Conservation (phyloP, 1,284 basidiomycete species). For the Apiotrichum brassicae region DNA sequence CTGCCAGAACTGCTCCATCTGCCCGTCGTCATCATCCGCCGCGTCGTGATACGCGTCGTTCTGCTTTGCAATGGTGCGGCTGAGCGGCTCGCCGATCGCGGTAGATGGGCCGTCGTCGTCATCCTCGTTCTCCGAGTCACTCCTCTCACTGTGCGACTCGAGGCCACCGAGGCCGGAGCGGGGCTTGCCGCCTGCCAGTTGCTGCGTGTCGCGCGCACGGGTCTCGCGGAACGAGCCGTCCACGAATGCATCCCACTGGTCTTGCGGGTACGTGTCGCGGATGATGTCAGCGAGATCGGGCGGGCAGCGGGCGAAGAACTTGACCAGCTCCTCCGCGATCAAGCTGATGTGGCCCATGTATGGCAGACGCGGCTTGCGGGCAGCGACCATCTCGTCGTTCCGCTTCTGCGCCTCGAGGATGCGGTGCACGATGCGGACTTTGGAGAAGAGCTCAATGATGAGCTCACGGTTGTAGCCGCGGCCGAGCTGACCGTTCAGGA, state of each 20-base stretch:
- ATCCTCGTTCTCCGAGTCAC: conserved; percentile 27
- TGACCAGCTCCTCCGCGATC: conserved; percentile 54
- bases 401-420: conserved; percentile 74
- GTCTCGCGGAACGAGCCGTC: conserved; percentile 74
- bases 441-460: conserved; percentile 69
- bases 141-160: conserved; percentile 11
- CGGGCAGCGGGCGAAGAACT: conserved; percentile 67
- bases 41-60: conserved; percentile 24
- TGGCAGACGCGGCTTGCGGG: conserved; percentile 59
- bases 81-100: conserved; percentile 40
- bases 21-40: conserved; percentile 24
- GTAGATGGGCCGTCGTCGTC: conserved; percentile 26
- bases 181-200: conserved; percentile 65
- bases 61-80: conserved; percentile 25
- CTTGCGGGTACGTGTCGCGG: conserved; percentile 61
- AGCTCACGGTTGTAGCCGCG: conserved; percentile 72
- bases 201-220: conserved; percentile 69
- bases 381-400: conserved; percentile 54
- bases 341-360: conserved; percentile 97
- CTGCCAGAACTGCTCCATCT: conserved; percentile 21
- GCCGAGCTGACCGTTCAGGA: conserved; percentile 78
- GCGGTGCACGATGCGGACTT: conserved; percentile 68
- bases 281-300: conserved; percentile 64
- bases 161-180: conserved; percentile 16
- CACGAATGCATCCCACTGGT: conserved; percentile 83